A percentile compares a stretch with the other conserved stretches of the same genome.
phyloP scores from a whole-genome alignment of 2,329 filamentous ascomycete species.

The Davidsoniella neocaledoniae region DNA sequence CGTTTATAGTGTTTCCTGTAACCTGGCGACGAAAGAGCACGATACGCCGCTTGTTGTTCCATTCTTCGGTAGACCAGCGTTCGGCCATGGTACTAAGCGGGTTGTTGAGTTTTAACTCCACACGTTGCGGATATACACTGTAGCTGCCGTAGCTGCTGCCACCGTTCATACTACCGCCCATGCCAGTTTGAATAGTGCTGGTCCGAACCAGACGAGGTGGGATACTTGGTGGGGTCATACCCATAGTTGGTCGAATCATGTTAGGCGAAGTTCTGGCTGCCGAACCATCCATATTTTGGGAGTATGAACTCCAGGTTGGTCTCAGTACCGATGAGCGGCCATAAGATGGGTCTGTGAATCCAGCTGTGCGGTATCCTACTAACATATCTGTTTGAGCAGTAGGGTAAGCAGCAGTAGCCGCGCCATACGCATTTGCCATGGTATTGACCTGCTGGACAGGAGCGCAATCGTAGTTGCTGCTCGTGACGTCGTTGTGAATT shows the following conservation, averaged over 20 bases:
- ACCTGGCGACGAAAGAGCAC: constrained; percentile 80
- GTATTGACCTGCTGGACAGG: not conserved
- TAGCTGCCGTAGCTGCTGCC: constrained; percentile 52
- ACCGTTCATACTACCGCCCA: constrained; percentile 20
- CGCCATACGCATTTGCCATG: not conserved
- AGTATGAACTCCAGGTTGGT: constrained; percentile 29
- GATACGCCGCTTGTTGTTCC: constrained; percentile 60
- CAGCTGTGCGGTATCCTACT: constrained; percentile 34
- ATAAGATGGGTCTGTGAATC: constrained; percentile 30
- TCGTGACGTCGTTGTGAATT: constrained; percentile 14
- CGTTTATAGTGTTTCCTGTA: constrained; percentile 61
- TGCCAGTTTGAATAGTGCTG: constrained; percentile 31
- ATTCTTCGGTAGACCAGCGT: constrained; percentile 71
- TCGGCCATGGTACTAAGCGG: constrained; percentile 73
- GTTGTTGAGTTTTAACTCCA: constrained; percentile 66
- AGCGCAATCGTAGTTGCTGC: not conserved
- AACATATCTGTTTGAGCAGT: constrained; percentile 36
- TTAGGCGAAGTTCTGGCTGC: constrained; percentile 23
- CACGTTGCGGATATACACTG: constrained; percentile 43
- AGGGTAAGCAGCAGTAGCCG: constrained; percentile 20
- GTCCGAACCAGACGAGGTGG: constrained; percentile 39
- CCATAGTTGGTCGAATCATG: constrained; percentile 19
- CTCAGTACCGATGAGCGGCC: constrained; percentile 25
- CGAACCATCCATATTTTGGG: constrained; percentile 21
- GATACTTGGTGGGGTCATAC: constrained; percentile 29